These are phyloP conservation scores for Neopestalotiopsis sp. DNA, from an alignment of 2,329 filamentous ascomycete species.

Conservation along the genomic window DNA sequence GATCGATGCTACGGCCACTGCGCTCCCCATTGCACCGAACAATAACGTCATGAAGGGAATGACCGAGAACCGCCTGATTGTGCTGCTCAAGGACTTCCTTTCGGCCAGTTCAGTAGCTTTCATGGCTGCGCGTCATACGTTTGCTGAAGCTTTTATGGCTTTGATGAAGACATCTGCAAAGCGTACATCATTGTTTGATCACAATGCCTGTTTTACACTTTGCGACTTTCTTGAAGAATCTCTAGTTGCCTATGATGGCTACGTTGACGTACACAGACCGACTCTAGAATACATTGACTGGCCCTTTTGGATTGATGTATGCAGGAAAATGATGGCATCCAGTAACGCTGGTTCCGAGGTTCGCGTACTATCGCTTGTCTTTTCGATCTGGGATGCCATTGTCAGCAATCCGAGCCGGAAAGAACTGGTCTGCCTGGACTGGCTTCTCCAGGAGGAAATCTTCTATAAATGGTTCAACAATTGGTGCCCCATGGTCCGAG, in stretches of 20 bases:
- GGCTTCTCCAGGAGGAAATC: constrained; percentile 75
- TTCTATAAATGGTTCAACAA: constrained; percentile 89
- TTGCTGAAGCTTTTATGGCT: constrained; percentile 76
- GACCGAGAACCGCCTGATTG: constrained; percentile 86
- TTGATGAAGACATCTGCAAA: constrained; percentile 77
- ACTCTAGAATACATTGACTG: constrained; percentile 68
- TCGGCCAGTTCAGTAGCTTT: constrained; percentile 49
- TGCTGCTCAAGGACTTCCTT: constrained; percentile 82
- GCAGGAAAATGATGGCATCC: constrained; percentile 77
- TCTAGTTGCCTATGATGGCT: constrained; percentile 64
- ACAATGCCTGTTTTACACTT: constrained; percentile 84
- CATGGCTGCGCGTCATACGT: constrained; percentile 64
- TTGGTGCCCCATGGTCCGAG: constrained; percentile 94
- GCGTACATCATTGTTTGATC: constrained; percentile 80
- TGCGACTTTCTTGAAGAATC: constrained; percentile 90
- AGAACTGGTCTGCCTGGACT: constrained; percentile 71
- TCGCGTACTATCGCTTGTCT: constrained; percentile 81
- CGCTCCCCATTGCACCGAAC: constrained; percentile 66
- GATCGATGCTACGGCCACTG: constrained; percentile 69
- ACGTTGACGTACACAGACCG: constrained; percentile 46
- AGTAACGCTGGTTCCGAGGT: constrained; percentile 92
- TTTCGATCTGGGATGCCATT: constrained; percentile 78
- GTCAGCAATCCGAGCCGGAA: constrained; percentile 71
- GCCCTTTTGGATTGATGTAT: constrained; percentile 85
- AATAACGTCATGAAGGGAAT: constrained; percentile 78